Evolutionary conservation across 495 filamentous ascomycete genomes (phyloP).

Genomic region (Rusavskia elegans): DNA sequence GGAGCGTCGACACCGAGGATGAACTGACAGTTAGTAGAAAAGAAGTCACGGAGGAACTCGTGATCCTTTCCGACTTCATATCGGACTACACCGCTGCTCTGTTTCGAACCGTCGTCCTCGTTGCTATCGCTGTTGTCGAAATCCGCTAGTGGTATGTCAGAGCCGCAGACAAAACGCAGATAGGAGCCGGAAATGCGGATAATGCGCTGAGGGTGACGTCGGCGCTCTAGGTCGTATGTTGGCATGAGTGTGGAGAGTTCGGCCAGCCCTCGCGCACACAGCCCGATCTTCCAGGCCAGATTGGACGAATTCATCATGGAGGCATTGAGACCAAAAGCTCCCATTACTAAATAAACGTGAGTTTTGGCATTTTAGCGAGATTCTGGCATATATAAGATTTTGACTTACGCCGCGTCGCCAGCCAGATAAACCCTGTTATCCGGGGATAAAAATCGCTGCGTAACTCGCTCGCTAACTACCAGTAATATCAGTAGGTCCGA

Average conservation of each 20-base stretch:
- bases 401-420: slow-evolving; percentile 17
- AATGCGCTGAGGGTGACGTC: slow-evolving; percentile 16
- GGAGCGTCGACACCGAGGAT: too few relatives aligned
- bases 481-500: background rate
- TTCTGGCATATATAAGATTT: too few relatives aligned
- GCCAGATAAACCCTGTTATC: slow-evolving; percentile 19
- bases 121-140: too few relatives aligned
- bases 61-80: too few relatives aligned
- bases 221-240: slow-evolving; percentile 19
- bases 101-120: too few relatives aligned
- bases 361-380: slow-evolving; percentile 8
- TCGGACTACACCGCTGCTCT: too few relatives aligned
- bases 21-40: too few relatives aligned
- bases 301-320: slow-evolving; percentile 24
- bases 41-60: too few relatives aligned
- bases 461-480: slow-evolving; percentile 19
- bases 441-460: slow-evolving; percentile 16
- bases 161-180: slow-evolving; percentile 21
- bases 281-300: slow-evolving; percentile 22
- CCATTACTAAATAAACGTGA: slow-evolving; percentile 22
- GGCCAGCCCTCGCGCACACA: slow-evolving; percentile 11
- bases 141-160: too few relatives aligned
- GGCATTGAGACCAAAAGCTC: slow-evolving; percentile 23
- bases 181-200: slow-evolving; percentile 18
- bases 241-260: slow-evolving; percentile 11